Percentiles rank a stretch among this genome's conserved stretches.
These are phyloP conservation scores for Acorus calamus DNA, from an alignment of 106 monocot genomes.

Conservation along the genomic window DNA sequence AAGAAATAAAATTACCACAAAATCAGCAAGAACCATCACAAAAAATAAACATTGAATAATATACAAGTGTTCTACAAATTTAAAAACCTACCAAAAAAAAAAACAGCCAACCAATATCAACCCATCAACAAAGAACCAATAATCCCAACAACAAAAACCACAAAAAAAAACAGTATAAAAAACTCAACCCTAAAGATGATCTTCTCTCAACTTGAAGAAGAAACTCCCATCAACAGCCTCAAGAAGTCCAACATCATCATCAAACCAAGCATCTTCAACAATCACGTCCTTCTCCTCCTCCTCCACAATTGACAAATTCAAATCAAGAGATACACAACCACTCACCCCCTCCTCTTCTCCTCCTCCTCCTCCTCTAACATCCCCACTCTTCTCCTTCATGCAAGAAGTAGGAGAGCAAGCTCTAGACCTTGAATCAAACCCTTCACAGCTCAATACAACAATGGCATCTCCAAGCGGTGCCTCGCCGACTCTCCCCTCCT, in stretches of 20 bases:
- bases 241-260: slow-evolving; percentile 37
- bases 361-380: slow-evolving; percentile 17
- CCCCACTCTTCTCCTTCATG: slow-evolving; percentile 33
- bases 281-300: slow-evolving; percentile 2
- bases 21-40: too few relatives aligned
- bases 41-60: too few relatives aligned
- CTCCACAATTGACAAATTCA: slow-evolving; percentile 55
- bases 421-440: slow-evolving; percentile 70
- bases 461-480: slow-evolving; percentile 47
- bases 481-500: slow-evolving; percentile 36
- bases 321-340: slow-evolving; percentile 36
- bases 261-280: neutral
- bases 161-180: neutral
- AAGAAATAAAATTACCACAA: too few relatives aligned
- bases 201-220: slow-evolving; percentile 55
- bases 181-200: slow-evolving; percentile 7
- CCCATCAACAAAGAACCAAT: too few relatives aligned
- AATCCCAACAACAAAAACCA: slow-evolving; percentile 5
- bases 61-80: too few relatives aligned
- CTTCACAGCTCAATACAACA: slow-evolving; percentile 68
- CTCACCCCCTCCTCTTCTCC: neutral
- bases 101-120: too few relatives aligned
- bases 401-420: slow-evolving; percentile 48
- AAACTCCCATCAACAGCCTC: slow-evolving; percentile 45
- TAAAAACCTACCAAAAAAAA: too few relatives aligned